Evolutionary conservation across 2,329 filamentous ascomycete genomes (phyloP), one percentile per base, ranked within the genome.

Genomic region (Ophiosphaerella herpotricha): DNA sequence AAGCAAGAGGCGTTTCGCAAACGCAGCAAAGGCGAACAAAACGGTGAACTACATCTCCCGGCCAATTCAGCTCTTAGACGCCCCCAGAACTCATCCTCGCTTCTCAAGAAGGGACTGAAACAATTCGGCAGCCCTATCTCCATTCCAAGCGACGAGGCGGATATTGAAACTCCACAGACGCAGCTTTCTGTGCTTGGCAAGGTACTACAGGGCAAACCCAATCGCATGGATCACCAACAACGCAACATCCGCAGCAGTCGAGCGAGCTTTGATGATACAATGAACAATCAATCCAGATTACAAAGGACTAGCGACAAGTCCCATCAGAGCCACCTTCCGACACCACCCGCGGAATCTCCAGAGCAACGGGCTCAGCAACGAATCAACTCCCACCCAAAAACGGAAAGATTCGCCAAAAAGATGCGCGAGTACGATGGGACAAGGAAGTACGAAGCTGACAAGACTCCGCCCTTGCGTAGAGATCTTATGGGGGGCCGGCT

Each of bases 321-420:
- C 7, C 56, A 39, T 16, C 48, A 46, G 36, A 45, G 57, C 36
- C 50, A 60, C 45, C 49, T 65, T 12, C 60, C 60, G 29, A 62
- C 62, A 33, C 62, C 62, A 14, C 62, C 62, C 24, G 51, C 48
- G 14, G 62, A 62, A n/a, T 35, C 47, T 7, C 58, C 58, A 39
- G 55, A 37, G 37, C 47, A 56, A 39, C 48, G 61, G 46, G 23
- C 13, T 14, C 26, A 38, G 12, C 43, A 11, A 31, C 48, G 33
- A 36, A 50, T 11, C 37, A 32, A 5, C 37, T 24, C 8, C 21
- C 42, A 5, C 24, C 44, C 7, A 43, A 23, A 24, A 47, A 4
- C 43, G 43, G 11, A 57, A 44, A 35, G 43, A 48, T 42, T 42
- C 46, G 8, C 60, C 7, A 11, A 29, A 29, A 11, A 29, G 26